phyloP scores from a whole-genome alignment of 2,329 filamentous ascomycete species.

The Stagonosporopsis vannaccii region DNA sequence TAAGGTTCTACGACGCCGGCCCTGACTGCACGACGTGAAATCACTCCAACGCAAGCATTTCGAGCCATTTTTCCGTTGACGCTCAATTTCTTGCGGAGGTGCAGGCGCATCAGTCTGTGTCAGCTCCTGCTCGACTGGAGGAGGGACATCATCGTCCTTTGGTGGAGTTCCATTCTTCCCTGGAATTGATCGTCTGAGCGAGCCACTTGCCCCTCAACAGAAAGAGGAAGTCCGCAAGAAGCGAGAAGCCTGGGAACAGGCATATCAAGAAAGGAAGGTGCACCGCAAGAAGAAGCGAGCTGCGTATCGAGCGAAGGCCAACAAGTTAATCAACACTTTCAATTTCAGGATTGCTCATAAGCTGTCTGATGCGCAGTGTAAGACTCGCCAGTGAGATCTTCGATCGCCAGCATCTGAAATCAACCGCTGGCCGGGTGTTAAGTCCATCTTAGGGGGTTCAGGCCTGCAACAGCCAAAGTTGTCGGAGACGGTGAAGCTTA shows the following conservation, averaged over 20 bases:
- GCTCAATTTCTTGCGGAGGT: conserved; percentile 5
- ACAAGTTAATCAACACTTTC: not conserved
- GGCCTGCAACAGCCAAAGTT: conserved; percentile 16
- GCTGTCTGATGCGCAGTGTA: conserved; percentile 18
- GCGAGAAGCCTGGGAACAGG: not conserved
- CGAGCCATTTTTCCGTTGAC: not conserved
- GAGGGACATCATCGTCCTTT: not conserved
- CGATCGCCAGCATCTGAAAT: conserved; percentile 23
- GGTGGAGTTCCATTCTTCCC: not conserved
- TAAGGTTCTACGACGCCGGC: conserved; percentile 6
- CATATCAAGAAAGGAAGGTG: not conserved
- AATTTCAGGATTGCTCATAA: conserved; percentile 4
- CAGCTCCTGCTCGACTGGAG: not conserved
- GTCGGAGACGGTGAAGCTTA: conserved; percentile 27
- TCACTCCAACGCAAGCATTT: not conserved
- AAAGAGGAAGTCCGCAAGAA: not conserved
- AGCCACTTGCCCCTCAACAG: not conserved
- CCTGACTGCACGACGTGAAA: not conserved
- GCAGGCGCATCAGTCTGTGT: not conserved
- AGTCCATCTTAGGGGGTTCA: conserved; percentile 35
- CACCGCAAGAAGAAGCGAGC: not conserved
- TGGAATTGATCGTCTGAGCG: not conserved
- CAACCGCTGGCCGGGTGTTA: conserved; percentile 33
- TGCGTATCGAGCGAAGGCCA: not conserved
- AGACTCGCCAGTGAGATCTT: conserved; percentile 9